These are phyloP conservation scores for Oxyria digyna DNA, from an alignment of 148 eudicot species.

Conservation along the genomic window DNA sequence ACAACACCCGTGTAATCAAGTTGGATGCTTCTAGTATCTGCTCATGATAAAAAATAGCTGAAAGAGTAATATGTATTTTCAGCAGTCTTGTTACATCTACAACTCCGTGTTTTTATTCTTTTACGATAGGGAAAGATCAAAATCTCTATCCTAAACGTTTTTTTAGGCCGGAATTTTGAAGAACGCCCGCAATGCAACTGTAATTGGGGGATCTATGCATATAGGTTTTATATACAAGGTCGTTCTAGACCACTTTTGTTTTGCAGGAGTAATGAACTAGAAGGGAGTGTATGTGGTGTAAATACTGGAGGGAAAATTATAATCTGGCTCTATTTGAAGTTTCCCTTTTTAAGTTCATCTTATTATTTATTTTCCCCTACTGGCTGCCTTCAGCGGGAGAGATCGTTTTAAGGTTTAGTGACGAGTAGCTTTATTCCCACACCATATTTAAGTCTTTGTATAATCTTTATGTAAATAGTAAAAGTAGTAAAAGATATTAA, in stretches of 20 bases:
- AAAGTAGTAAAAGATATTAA: too few species aligned
- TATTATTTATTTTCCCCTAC: too few species aligned
- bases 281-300: neutral
- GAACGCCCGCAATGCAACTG: neutral
- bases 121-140: neutral
- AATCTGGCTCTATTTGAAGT: neutral
- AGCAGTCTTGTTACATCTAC: neutral
- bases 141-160: neutral
- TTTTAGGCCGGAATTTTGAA: neutral
- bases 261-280: constrained; percentile 2
- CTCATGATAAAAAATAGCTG: constrained; percentile 15
- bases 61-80: neutral
- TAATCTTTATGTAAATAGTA: too few species aligned
- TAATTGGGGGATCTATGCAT: neutral
- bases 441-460: too few species aligned
- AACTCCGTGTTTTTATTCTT: neutral
- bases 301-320: neutral
- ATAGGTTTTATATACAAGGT: neutral
- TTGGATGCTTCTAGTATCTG: constrained; percentile 29
- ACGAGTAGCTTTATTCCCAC: too few species aligned
- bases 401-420: too few species aligned
- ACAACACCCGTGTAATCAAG: constrained; percentile 87
- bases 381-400: too few species aligned
- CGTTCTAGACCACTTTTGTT: neutral
- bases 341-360: too few species aligned